Evolutionary conservation across 805 yeast genomes (phyloP).

Genomic region (Danielia oregonensis): DNA sequence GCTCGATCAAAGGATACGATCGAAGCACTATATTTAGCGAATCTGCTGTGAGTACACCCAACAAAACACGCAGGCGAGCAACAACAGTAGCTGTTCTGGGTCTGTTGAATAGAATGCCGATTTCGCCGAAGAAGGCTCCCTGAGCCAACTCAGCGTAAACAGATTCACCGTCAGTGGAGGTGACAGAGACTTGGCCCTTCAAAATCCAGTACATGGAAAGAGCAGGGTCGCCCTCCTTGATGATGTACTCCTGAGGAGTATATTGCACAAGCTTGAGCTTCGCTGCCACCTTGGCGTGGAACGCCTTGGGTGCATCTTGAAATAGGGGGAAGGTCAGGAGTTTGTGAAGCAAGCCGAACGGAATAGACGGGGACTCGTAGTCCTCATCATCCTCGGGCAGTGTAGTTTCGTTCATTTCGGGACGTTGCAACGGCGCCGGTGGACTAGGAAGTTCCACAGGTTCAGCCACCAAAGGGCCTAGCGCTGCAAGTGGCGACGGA

Average conservation of each 20-base stretch:
- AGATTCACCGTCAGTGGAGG: constrained; percentile 74
- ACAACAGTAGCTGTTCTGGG: constrained; percentile 80
- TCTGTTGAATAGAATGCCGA: constrained; percentile 69
- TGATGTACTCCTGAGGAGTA: constrained; percentile 66
- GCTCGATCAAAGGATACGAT: constrained; percentile 60
- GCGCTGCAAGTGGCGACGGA: constrained; percentile 15
- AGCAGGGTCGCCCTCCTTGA: constrained; percentile 69
- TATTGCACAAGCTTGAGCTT: constrained; percentile 56
- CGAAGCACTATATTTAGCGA: constrained; percentile 56
- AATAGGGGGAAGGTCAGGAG: constrained; percentile 62
- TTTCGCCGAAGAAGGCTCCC: constrained; percentile 76
- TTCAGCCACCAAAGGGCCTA: neutral
- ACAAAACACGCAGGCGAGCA: constrained; percentile 60
- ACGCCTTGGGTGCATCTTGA: constrained; percentile 61
- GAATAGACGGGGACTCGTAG: constrained; percentile 26
- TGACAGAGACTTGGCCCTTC: constrained; percentile 72
- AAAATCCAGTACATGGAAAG: constrained; percentile 78
- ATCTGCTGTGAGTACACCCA: constrained; percentile 67
- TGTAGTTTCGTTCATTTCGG: constrained; percentile 5
- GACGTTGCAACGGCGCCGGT: neutral
- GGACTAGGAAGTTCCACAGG: neutral
- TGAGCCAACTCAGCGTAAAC: constrained; percentile 65
- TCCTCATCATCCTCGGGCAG: constrained; percentile 9
- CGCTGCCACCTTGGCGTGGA: constrained; percentile 56
- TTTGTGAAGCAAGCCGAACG: constrained; percentile 52